A percentile compares a stretch with the other conserved stretches of the same genome.
phyloP scores from a whole-genome alignment of 208 protist genomes.

The Acanthamoeba royreba region DNA sequence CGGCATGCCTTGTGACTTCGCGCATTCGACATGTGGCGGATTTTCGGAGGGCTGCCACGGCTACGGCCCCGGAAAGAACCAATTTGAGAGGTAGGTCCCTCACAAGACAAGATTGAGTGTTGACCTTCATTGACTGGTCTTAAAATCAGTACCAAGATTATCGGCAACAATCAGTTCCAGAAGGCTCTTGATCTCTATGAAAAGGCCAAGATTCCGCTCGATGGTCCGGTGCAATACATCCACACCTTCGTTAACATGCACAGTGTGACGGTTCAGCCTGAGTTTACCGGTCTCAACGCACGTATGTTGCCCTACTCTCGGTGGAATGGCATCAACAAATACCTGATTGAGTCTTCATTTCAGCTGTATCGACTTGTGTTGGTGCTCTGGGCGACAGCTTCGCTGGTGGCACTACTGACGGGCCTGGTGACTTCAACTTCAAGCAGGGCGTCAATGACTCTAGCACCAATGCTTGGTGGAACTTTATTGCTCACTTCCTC shows the following conservation, averaged over 20 bases:
- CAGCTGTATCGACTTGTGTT: background rate
- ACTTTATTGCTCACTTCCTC: conserved; percentile 58
- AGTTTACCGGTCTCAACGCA: background rate
- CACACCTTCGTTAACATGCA: conserved; percentile 5
- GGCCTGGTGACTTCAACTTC: conserved; percentile 72
- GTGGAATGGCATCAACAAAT: background rate
- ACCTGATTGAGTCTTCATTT: background rate
- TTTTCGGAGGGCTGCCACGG: conserved; percentile 60
- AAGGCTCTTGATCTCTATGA: conserved; percentile 25
- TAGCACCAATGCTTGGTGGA: conserved; percentile 64
- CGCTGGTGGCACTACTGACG: conserved; percentile 60
- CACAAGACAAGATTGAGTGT: background rate
- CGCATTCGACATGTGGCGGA: conserved; percentile 55
- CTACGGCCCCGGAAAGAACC: conserved; percentile 55
- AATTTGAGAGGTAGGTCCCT: background rate
- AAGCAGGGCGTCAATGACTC: conserved; percentile 64
- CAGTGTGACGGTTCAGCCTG: background rate
- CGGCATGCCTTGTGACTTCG: conserved; percentile 52
- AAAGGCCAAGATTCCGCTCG: background rate
- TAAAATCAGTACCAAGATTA: conserved; percentile 63
- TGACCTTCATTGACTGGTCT: background rate
- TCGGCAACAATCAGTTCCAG: conserved; percentile 54
- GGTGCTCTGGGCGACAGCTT: conserved; percentile 59
- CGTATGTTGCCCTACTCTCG: background rate
- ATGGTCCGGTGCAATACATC: background rate